These are phyloP conservation scores for Nicotiana attenuata DNA, from an alignment of 257 asterid species.

Conservation along the genomic window DNA sequence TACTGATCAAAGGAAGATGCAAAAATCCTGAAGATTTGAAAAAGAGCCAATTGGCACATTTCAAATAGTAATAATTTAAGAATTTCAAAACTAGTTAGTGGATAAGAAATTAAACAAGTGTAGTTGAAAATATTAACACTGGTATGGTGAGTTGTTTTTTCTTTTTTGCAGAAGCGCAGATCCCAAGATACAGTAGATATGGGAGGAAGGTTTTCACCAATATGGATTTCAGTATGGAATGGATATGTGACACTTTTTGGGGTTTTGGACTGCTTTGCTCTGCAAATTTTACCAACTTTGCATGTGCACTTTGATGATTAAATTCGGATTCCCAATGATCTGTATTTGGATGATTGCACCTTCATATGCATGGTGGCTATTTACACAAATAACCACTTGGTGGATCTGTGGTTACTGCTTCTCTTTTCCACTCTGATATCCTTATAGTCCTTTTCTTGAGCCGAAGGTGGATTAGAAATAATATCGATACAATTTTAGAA, in stretches of 20 bases:
- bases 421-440: too few species aligned
- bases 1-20: not conserved
- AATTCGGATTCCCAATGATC: slow-evolving; percentile 14
- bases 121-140: not conserved
- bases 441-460: too few species aligned
- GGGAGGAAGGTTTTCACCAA: slow-evolving; percentile 3
- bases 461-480: too few species aligned
- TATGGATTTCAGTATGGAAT: not conserved
- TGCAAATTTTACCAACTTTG: slow-evolving; percentile 4
- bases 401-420: too few species aligned
- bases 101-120: not conserved
- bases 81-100: not conserved
- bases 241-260: not conserved
- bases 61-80: not conserved
- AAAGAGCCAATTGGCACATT: not conserved
- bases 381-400: not conserved
- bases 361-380: not conserved
- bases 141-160: slow-evolving; percentile 2
- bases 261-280: not conserved
- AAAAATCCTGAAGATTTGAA: not conserved
- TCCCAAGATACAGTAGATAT: slow-evolving; percentile 6
- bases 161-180: not conserved
- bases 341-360: not conserved
- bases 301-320: slow-evolving; percentile 12
- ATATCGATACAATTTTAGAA: not conserved